Base-by-base conservation (phyloP, 148 eudicot species). In the Rhododendron vialii region DNA sequence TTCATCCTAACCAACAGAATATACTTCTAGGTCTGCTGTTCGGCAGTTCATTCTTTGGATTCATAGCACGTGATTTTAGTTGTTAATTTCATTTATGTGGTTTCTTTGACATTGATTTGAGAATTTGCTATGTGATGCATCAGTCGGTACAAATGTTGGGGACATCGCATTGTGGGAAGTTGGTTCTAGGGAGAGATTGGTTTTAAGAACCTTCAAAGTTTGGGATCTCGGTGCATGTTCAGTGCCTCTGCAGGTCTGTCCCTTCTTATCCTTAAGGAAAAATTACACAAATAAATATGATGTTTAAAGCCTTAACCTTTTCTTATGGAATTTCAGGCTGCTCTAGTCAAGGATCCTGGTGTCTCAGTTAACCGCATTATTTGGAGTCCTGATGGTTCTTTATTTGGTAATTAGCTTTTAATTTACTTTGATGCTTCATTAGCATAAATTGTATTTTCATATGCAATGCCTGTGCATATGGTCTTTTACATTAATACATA, bases 351-450 rank as follows among this genome's bases (percentile, higher is more conserved):
- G 88, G 96, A 95, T 85, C 95, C 96, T 9, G 88, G 92, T 74
- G 94, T 94, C 30, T 93, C 95, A 84, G 99, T 95, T 55, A 96
- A 94, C 89, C 98, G 99, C 85, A 93, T 96, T 74, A 93, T 90
- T 67, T 96, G 99, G 99, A 96, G 99, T 85, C 94, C 95, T 67
- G 99, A 96, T 92, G 99, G 99, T 85, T 87, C 93, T 86, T 85
- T 94, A 78, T 93, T 95, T 86, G 99, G 99, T 96, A 85, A 86
- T 95, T 73, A 85, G 85, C 57, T 3, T 61, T 1, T 84, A 45
- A 76, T 20, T 57, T 7, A 69, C 26, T 71, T 65, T 30, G 51
- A 71, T 26, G 45, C 45, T 36, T 59, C 69, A 81, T 63, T 47
- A 20, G 48, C 41, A 81, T 69, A 75, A 45, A 7, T n/a, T 45